Evolutionary conservation across 2,329 filamentous ascomycete species (phyloP).

Genomic region (Pleoardoris graminearum): DNA sequence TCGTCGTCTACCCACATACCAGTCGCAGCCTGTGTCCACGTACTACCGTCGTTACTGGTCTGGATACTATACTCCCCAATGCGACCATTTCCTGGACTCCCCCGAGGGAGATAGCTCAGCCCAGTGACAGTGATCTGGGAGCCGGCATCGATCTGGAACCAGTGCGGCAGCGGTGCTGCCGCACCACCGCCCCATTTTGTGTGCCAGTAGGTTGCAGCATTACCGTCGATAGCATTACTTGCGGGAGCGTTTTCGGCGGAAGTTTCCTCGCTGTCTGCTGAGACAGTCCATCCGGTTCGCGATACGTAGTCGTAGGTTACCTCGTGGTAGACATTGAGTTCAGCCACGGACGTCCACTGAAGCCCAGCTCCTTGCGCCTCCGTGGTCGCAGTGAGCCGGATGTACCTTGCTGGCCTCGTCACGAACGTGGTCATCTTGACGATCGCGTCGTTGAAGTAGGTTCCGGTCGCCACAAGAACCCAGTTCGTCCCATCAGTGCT

Average conservation of each 20-base stretch:
- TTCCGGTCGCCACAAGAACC: constrained; percentile 31
- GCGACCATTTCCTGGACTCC: constrained; percentile 16
- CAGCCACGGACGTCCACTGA: constrained; percentile 27
- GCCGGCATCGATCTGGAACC: constrained; percentile 25
- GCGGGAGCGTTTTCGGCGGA: constrained; percentile 1
- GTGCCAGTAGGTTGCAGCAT: constrained; percentile 18
- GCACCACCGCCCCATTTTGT: constrained; percentile 11
- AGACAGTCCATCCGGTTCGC: constrained; percentile 17
- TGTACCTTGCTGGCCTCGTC: constrained; percentile 24
- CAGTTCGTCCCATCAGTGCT: constrained; percentile 38
- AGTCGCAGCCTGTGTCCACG: constrained; percentile 17
- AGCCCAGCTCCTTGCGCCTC: constrained; percentile 26
- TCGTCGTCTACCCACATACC: constrained; percentile 23
- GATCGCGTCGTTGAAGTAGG: constrained; percentile 28
- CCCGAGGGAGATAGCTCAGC: constrained; percentile 19
- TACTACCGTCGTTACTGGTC: constrained; percentile 17
- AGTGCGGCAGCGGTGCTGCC: constrained; percentile 17
- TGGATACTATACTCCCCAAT: constrained; percentile 22
- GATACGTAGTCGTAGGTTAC: constrained; percentile 14
- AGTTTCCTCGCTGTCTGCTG: constrained; percentile 18
- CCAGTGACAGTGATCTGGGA: constrained; percentile 13
- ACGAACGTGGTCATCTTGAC: constrained; percentile 32
- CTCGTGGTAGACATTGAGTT: constrained; percentile 31
- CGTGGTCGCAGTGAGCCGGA: constrained; percentile 28
- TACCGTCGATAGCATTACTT: constrained; percentile 18